A percentile compares a stretch with the other conserved stretches of the same genome.
Conservation (phyloP, 805 yeast species). For the Saturnispora serradocipensis region DNA sequence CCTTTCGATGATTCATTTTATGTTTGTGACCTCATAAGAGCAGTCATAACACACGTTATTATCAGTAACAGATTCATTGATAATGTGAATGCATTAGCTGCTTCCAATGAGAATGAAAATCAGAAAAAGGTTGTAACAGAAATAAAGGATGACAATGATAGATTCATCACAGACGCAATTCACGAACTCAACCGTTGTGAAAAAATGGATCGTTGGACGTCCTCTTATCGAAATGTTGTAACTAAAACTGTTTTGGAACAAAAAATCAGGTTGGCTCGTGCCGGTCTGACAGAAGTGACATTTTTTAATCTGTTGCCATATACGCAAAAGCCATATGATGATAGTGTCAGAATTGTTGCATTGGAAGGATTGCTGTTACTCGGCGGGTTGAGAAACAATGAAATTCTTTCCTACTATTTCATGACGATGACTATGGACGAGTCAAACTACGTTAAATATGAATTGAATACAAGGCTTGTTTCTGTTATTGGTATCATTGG, state of each 20-base stretch:
- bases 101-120: constrained; percentile 4
- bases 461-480: constrained; percentile 39
- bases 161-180: constrained; percentile 39
- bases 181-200: constrained; percentile 66
- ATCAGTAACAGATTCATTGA: constrained; percentile 19
- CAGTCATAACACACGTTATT: constrained; percentile 34
- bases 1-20: constrained; percentile 66
- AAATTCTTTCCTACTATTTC: constrained; percentile 54
- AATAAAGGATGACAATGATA: constrained; percentile 23
- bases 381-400: constrained; percentile 68
- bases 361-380: constrained; percentile 58
- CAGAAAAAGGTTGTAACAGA: constrained; percentile 1
- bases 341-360: constrained; percentile 55
- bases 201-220: constrained; percentile 79
- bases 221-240: constrained; percentile 54
- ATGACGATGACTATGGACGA: constrained; percentile 46
- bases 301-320: constrained; percentile 47
- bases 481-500: constrained; percentile 59
- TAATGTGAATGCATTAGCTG: constrained; percentile 18
- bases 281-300: constrained; percentile 43
- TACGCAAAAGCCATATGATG: constrained; percentile 37
- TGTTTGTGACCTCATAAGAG: constrained; percentile 45
- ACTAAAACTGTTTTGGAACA: constrained; percentile 49
- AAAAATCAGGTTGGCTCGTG: constrained; percentile 48
- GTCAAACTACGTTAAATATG: constrained; percentile 41